Evolutionary conservation across 331 rosid species (phyloP).

Genomic region (Malus hybrid): DNA sequence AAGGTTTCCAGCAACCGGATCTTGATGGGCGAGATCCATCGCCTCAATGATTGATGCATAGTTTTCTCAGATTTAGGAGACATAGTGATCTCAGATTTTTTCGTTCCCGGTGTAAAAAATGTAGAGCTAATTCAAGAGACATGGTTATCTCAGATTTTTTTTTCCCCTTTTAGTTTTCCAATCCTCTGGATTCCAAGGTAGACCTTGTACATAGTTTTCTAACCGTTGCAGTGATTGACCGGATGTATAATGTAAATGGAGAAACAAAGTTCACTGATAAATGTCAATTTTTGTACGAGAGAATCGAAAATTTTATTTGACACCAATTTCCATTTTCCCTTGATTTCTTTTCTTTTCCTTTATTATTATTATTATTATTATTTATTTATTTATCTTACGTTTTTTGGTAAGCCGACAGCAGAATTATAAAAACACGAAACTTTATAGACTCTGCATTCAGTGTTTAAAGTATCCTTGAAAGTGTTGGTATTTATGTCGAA

Average conservation of each 20-base stretch:
- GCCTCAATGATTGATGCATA: slow-evolving; percentile 42
- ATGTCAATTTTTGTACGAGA: neutral
- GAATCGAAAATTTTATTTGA: neutral
- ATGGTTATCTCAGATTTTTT: neutral
- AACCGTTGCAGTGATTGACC: neutral
- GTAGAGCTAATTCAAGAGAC: slow-evolving; percentile 6
- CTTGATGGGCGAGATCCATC: slow-evolving; percentile 74
- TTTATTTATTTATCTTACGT: neutral
- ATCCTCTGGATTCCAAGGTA: neutral
- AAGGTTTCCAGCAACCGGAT: slow-evolving; percentile 67
- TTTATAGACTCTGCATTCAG: neutral
- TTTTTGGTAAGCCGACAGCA: neutral
- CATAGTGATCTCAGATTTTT: neutral
- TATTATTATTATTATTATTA: neutral
- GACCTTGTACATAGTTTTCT: neutral
- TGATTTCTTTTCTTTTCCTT: neutral
- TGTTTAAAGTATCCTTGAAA: too few species aligned
- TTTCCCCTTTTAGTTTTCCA: neutral
- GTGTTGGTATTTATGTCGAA: too few species aligned
- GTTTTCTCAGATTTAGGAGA: neutral
- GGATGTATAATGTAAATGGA: neutral
- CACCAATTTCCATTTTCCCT: neutral
- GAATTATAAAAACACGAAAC: too few species aligned
- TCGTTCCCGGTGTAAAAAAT: neutral
- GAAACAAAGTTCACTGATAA: neutral